phyloP scores from a whole-genome alignment of 306 rosid species.

The Vigna unguiculata region DNA sequence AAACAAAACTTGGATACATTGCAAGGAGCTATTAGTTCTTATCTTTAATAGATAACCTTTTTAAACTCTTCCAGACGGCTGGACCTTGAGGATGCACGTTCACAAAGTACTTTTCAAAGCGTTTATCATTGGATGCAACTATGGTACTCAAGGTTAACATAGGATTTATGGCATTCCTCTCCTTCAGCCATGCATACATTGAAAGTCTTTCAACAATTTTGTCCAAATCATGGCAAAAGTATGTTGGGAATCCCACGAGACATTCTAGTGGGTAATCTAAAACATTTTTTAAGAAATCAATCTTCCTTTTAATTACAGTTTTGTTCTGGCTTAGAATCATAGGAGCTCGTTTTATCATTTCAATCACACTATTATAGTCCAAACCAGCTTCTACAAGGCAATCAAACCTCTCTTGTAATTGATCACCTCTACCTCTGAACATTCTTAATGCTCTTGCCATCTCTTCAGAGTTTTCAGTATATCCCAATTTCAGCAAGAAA shows the following conservation, averaged over 20 bases:
- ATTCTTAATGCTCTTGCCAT: slow-evolving; percentile 67
- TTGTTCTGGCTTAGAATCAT: slow-evolving; percentile 66
- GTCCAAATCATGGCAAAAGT: slow-evolving; percentile 66
- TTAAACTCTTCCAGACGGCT: slow-evolving; percentile 59
- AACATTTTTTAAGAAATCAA: slow-evolving; percentile 56
- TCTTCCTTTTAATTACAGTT: slow-evolving; percentile 62
- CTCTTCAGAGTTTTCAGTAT: slow-evolving; percentile 82
- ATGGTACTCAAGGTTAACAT: slow-evolving; percentile 64
- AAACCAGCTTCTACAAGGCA: slow-evolving; percentile 84
- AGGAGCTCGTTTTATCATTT: slow-evolving; percentile 67
- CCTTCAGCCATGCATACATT: slow-evolving; percentile 76
- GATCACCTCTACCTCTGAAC: slow-evolving; percentile 82
- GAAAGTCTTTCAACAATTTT: slow-evolving; percentile 63
- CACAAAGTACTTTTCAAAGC: slow-evolving; percentile 68
- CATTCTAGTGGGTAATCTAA: slow-evolving; percentile 71
- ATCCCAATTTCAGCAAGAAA: slow-evolving; percentile 75
- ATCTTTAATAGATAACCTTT: slow-evolving; percentile 45
- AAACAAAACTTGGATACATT: slow-evolving; percentile 36
- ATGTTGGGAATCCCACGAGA: slow-evolving; percentile 65
- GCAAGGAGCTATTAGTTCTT: slow-evolving; percentile 23
- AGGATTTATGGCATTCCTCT: slow-evolving; percentile 62
- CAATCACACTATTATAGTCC: slow-evolving; percentile 59
- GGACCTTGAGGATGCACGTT: slow-evolving; percentile 79
- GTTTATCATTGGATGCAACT: slow-evolving; percentile 61
- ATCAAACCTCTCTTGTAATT: slow-evolving; percentile 84